A percentile compares a stretch with the other conserved stretches of the same genome.
Conservation (phyloP, 169 alveolate species). For the Prorocentrum cordatum region DNA sequence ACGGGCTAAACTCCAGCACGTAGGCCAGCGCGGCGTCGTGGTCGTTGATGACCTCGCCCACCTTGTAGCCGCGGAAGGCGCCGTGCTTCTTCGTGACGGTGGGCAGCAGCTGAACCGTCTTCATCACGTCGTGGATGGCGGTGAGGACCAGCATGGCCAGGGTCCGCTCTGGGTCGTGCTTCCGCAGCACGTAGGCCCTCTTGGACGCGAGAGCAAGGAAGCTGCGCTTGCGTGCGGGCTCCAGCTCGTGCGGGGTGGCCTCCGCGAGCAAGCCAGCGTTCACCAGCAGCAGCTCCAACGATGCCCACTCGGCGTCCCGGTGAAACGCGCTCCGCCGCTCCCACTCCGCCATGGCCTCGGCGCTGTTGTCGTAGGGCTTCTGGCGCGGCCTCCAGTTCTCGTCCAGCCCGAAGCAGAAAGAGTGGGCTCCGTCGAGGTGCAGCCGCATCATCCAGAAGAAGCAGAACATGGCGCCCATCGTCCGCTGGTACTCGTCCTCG, state of each 20-base stretch:
- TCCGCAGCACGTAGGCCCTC: not conserved
- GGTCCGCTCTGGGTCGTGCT: too few species aligned
- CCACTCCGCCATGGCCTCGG: too few species aligned
- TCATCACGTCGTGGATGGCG: slow-evolving; percentile 35
- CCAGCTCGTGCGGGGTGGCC: not conserved
- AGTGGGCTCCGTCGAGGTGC: slow-evolving; percentile 26
- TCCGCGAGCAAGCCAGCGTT: not conserved
- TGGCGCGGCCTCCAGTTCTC: slow-evolving; percentile 22
- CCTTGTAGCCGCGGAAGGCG: slow-evolving; percentile 29
- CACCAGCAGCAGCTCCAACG: too few species aligned
- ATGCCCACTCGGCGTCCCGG: not conserved
- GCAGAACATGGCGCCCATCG: slow-evolving; percentile 50
- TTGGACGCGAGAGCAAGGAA: not conserved
- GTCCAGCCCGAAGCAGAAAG: slow-evolving; percentile 16
- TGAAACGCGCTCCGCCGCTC: not conserved
- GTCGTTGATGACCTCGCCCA: slow-evolving; percentile 31
- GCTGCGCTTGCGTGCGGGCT: not conserved
- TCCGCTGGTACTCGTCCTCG: slow-evolving; percentile 49
- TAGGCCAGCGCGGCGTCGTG: slow-evolving; percentile 45
- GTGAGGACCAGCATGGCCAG: slow-evolving; percentile 29
- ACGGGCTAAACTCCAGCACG: slow-evolving; percentile 17
- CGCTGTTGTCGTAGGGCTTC: too few species aligned
- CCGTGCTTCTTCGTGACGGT: not conserved
- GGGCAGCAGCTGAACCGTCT: slow-evolving; percentile 24
- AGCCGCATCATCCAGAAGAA: slow-evolving; percentile 55